phyloP scores from a whole-genome alignment of 2,329 filamentous ascomycete species.

The Trichoderma breve region DNA sequence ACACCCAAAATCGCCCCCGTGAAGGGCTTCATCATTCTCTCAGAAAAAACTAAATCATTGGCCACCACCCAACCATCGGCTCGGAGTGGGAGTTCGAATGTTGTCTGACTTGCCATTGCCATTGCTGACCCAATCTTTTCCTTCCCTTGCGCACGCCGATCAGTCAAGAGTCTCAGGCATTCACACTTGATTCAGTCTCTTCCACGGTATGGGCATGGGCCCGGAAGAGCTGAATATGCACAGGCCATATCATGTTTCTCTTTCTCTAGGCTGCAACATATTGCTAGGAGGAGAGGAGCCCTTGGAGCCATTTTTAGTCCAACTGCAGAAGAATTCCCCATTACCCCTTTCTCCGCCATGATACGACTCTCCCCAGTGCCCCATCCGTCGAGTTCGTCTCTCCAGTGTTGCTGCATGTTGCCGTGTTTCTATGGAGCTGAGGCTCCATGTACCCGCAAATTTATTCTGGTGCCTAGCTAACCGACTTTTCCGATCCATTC shows the following conservation, averaged over 20 bases:
- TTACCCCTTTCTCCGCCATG: constrained; percentile 7
- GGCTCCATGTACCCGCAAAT: constrained; percentile 3
- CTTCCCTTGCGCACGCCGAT: constrained; percentile 7
- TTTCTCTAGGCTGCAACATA: neutral
- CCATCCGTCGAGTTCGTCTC: neutral
- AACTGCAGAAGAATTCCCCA: neutral
- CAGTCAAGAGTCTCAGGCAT: neutral
- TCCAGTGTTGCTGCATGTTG: neutral
- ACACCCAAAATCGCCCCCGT: neutral
- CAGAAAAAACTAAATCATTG: neutral
- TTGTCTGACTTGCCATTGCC: neutral
- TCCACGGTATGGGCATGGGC: neutral
- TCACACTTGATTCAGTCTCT: neutral
- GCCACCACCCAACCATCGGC: neutral
- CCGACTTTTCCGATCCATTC: constrained; percentile 11
- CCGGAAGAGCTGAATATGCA: neutral
- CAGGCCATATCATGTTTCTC: neutral
- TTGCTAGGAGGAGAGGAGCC: neutral
- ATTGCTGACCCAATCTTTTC: neutral
- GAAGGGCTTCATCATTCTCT: neutral
- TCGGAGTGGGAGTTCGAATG: neutral
- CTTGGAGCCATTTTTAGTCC: neutral
- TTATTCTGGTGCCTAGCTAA: constrained; percentile 17
- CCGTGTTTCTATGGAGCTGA: constrained; percentile 1
- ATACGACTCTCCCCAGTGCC: neutral